phyloP scores from a whole-genome alignment of 305 asterid genomes.

The Plantago coronopus region DNA sequence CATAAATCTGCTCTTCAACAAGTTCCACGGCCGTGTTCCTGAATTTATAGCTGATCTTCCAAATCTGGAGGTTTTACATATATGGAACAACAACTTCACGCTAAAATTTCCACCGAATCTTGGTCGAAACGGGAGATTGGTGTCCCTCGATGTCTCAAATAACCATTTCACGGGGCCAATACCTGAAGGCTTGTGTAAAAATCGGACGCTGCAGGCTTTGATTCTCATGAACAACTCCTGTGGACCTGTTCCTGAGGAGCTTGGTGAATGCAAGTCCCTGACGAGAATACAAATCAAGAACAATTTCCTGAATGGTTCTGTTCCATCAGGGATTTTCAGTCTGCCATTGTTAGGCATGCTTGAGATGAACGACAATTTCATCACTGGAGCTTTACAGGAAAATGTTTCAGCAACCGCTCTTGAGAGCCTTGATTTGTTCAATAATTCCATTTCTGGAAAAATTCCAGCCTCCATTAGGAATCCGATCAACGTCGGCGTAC shows the following conservation, averaged over 20 bases:
- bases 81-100: constrained; percentile 87
- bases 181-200: constrained; percentile 61
- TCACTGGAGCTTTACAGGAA: constrained; percentile 62
- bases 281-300: constrained; percentile 42
- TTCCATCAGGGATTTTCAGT: constrained; percentile 62
- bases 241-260: constrained; percentile 62
- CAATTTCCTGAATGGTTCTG: constrained; percentile 63
- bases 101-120: constrained; percentile 66
- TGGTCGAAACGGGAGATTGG: constrained; percentile 55
- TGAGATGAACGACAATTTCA: constrained; percentile 54
- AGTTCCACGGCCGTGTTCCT: constrained; percentile 69
- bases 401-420: constrained; percentile 39
- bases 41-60: constrained; percentile 70
- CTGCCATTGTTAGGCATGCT: constrained; percentile 58
- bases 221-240: constrained; percentile 60
- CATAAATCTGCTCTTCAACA: constrained; percentile 54
- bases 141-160: constrained; percentile 53
- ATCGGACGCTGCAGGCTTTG: constrained; percentile 41
- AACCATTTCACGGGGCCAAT: constrained; percentile 67
- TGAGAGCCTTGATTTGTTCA: constrained; percentile 47
- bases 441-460: constrained; percentile 52
- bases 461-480: constrained; percentile 56
- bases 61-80: constrained; percentile 62
- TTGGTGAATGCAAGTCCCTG: constrained; percentile 66
- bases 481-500: constrained; percentile 39